Percentiles rank a stretch among this genome's conserved stretches.
These are phyloP conservation scores for Rhodotorula babjevae DNA, from an alignment of 768 basidiomycete species.

Conservation along the genomic window DNA sequence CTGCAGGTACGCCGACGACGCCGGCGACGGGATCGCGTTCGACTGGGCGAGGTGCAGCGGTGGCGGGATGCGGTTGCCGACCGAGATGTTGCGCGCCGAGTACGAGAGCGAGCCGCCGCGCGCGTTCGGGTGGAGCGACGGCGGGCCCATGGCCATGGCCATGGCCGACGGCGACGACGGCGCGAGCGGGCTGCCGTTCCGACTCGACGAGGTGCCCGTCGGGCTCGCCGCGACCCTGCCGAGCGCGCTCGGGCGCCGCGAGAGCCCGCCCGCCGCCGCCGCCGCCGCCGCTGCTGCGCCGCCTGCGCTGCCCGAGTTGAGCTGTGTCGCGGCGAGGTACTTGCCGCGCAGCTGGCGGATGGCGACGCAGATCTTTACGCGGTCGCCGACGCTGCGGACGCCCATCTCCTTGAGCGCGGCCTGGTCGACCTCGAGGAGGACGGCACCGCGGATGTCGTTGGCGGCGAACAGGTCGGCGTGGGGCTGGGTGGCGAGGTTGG, in stretches of 20 bases:
- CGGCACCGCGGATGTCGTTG: slow-evolving; percentile 87
- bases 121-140: background rate
- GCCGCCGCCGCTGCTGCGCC: too few species aligned
- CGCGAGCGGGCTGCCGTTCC: slow-evolving; percentile 10
- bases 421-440: slow-evolving; percentile 87
- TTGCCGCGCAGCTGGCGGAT: slow-evolving; percentile 71
- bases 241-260: background rate
- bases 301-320: background rate
- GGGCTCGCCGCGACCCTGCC: background rate
- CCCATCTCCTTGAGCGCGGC: slow-evolving; percentile 83
- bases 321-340: slow-evolving; percentile 45
- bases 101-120: slow-evolving; percentile 14
- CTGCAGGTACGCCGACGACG: background rate
- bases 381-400: slow-evolving; percentile 77
- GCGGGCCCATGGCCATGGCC: background rate
- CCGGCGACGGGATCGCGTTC: slow-evolving; percentile 45
- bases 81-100: slow-evolving; percentile 17
- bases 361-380: slow-evolving; percentile 76
- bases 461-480: slow-evolving; percentile 62
- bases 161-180: background rate
- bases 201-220: background rate
- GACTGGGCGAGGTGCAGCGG: slow-evolving; percentile 40
- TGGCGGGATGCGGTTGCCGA: slow-evolving; percentile 36
- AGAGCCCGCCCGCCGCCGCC: background rate
- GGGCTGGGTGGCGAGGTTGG: slow-evolving; percentile 41